These are phyloP conservation scores for Setaria italica DNA, from an alignment of 202 grass and related monocot genomes.

Conservation along the genomic window DNA sequence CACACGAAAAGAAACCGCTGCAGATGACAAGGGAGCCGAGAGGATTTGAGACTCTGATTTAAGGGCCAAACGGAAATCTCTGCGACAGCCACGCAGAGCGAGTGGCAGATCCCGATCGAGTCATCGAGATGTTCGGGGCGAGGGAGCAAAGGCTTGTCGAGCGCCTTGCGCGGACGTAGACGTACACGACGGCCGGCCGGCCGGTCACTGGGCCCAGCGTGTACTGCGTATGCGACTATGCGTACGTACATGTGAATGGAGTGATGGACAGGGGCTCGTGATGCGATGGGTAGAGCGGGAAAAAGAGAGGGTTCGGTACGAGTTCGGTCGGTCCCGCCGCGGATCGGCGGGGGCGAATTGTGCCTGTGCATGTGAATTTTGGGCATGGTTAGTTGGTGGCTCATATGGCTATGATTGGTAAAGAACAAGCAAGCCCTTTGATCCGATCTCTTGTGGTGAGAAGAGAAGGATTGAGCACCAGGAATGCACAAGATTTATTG, in stretches of 20 bases:
- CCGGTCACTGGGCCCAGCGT: not conserved
- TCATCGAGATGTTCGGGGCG: not conserved
- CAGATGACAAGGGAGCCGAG: not conserved
- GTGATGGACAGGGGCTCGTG: not conserved
- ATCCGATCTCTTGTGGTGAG: not conserved
- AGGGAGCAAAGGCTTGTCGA: slow-evolving; percentile 7
- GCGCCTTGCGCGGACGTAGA: not conserved
- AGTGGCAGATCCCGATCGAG: slow-evolving; percentile 17
- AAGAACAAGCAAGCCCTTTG: not conserved
- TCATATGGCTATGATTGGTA: not conserved
- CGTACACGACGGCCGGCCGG: not conserved
- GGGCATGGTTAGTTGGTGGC: too few species aligned
- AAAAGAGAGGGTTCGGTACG: not conserved
- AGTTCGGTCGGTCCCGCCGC: too few species aligned
- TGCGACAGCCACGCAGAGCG: not conserved
- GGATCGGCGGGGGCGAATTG: too few species aligned
- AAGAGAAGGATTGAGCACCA: not conserved
- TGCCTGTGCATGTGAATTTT: too few species aligned
- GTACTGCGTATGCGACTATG: not conserved
- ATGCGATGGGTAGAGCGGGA: not conserved
- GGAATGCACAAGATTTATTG: too few species aligned
- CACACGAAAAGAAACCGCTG: not conserved
- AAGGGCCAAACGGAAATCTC: not conserved
- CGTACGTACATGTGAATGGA: not conserved
- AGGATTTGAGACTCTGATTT: not conserved